Percentiles rank a stretch among this genome's conserved stretches.
Conservation (phyloP, 495 filamentous ascomycete species). For the Penicillium psychrofluorescens region DNA sequence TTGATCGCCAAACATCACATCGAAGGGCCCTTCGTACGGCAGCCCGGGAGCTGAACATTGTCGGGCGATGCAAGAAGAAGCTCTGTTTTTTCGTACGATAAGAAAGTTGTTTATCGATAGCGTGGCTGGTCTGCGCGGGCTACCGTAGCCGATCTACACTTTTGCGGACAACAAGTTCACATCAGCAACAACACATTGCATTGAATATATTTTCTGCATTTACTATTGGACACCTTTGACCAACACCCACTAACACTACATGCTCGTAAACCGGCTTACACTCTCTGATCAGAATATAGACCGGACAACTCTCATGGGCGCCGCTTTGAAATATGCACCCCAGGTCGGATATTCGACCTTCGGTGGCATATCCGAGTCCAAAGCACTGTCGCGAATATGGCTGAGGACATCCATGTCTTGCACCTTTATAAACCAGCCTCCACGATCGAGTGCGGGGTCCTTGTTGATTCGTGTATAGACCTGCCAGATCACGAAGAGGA, state of each 20-base stretch:
- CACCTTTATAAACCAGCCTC: conserved; percentile 12
- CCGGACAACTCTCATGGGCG: conserved; percentile 16
- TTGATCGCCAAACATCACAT: not conserved
- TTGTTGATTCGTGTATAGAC: conserved; percentile 16
- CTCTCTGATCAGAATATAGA: conserved; percentile 32
- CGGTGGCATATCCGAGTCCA: conserved; percentile 19
- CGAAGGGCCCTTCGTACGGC: conserved; percentile 14
- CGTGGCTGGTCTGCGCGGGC: not conserved
- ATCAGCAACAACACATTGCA: too few species aligned
- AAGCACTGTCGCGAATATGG: conserved; percentile 14
- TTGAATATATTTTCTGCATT: too few species aligned
- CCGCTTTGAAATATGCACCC: conserved; percentile 19
- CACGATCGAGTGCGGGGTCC: conserved; percentile 17
- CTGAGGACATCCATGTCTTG: conserved; percentile 18
- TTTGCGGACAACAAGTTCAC: too few species aligned
- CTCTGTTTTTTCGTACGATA: conserved; percentile 12
- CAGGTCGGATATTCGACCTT: conserved; percentile 19
- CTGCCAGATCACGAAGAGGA: conserved; percentile 30
- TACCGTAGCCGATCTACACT: not conserved
- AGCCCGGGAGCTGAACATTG: conserved; percentile 30
- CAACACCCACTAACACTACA: too few species aligned
- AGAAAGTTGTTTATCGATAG: conserved; percentile 17
- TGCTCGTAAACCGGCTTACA: too few species aligned
- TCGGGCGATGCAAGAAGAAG: conserved; percentile 5
- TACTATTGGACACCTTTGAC: too few species aligned